Evolutionary conservation across 2,329 filamentous ascomycete species (phyloP), one percentile per base, ranked within the genome.

Genomic region (Stachybotrys elegans): DNA sequence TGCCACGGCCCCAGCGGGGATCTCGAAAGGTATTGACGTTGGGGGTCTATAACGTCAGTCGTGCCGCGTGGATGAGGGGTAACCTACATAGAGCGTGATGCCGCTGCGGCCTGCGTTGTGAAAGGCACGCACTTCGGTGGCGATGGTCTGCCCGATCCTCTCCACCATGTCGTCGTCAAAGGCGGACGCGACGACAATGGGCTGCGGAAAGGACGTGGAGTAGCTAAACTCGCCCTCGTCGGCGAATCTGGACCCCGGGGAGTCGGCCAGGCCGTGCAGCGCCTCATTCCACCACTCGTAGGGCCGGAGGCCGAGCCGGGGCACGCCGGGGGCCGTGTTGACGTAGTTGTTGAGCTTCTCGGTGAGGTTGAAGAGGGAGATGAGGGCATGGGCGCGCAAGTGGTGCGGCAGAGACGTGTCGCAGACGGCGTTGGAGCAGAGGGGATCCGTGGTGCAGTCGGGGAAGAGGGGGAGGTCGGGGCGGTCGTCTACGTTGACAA

Each of bases 21-120:
- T 82, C 78, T 27, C 72, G 73, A 63, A 78, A 84, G 0, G 76
- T 72, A 52, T 84, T 84, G 57, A 85, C 81, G 53, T 84, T 84
- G 0, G 82, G 82, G 22, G 35, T 38, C 35, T 38, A 22, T 19
- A 35, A 8, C 8, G 32, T 7, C 12, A 35, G 7, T 14, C 9
- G 32, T 35, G 13, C 6, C 16, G n/a, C 6, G 20, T 22, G 9
- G 19, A 35, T 8, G 9, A 38, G 14, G 13, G 13, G 35, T 20
- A 12, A 38, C 35, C 20, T 0, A 82, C 80, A 73, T 78, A 84
- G 56, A 70, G 80, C 54, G 81, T 72, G 7, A 79, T 56, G 0
- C 75, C 76, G 4, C 72, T 73, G 8, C 71, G 63, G 4, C 75
- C 76, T 6, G 57, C 71, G 51, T 86, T 86, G 55, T 69, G 79